Evolutionary conservation across 371 early-diverging fungal genomes (phyloP).

Genomic region (Thermomucor indicae-seudaticae): DNA sequence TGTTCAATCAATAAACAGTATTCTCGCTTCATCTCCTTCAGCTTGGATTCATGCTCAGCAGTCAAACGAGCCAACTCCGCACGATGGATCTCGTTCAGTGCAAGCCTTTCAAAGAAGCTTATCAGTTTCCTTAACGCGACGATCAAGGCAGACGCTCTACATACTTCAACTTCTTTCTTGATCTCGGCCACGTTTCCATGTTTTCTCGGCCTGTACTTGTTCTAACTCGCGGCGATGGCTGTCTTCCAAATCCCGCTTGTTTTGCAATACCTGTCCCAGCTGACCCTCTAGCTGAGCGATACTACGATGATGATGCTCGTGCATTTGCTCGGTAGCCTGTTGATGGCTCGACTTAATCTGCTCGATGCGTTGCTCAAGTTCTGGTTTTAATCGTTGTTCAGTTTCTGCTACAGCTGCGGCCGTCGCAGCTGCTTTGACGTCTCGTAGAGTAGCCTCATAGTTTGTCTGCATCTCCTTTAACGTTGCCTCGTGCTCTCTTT

Average conservation of each 20-base stretch:
- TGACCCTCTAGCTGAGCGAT: slow-evolving; percentile 21
- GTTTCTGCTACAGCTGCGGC: slow-evolving; percentile 20
- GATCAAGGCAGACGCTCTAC: background rate
- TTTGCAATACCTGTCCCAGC: slow-evolving; percentile 16
- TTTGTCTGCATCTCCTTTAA: background rate
- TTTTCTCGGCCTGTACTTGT: background rate
- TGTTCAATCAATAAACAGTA: too few species aligned
- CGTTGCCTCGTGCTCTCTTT: background rate
- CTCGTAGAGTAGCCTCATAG: slow-evolving; percentile 1
- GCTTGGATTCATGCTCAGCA: slow-evolving; percentile 9
- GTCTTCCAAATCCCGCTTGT: slow-evolving; percentile 1
- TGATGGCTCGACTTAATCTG: slow-evolving; percentile 8
- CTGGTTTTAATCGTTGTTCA: slow-evolving; percentile 20
- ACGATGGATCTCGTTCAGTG: slow-evolving; percentile 15
- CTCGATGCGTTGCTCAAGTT: background rate
- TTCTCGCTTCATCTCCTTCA: slow-evolving; percentile 13
- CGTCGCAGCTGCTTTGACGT: slow-evolving; percentile 24
- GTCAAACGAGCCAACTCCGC: slow-evolving; percentile 9
- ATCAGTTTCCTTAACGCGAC: background rate
- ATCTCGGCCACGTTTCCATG: slow-evolving; percentile 14
- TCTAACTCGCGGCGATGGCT: slow-evolving; percentile 9
- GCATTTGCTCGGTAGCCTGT: slow-evolving; percentile 27
- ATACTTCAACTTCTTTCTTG: slow-evolving; percentile 25
- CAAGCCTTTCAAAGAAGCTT: background rate
- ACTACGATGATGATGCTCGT: slow-evolving; percentile 18